Evolutionary conservation across 306 rosid species (phyloP).

Genomic region (Medicago truncatula): MtrunA17r5.0-ANR NC_053042.1:18567501-18568000

Average conservation of each 20-base stretch:
- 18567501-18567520: conserved; percentile 44
- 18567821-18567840: conserved; percentile 46
- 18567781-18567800: conserved; percentile 56
- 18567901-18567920: conserved; percentile 42
- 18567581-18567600: conserved; percentile 38
- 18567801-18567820: conserved; percentile 46
- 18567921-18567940: conserved; percentile 64
- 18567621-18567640: conserved; percentile 38
- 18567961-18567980: conserved; percentile 48
- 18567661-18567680: conserved; percentile 35
- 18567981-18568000: conserved; percentile 45
- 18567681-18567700: conserved; percentile 60
- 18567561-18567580: conserved; percentile 40
- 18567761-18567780: conserved; percentile 57
- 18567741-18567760: conserved; percentile 42
- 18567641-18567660: conserved; percentile 25
- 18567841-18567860: conserved; percentile 13
- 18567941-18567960: conserved; percentile 49
- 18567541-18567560: conserved; percentile 24
- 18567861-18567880: conserved; percentile 50
- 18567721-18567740: conserved; percentile 56
- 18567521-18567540: conserved; percentile 36
- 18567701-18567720: conserved; percentile 55
- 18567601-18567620: conserved; percentile 55
- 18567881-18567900: conserved; percentile 13